Evolutionary conservation across 176 grass and related monocot genomes (phyloP).

Genomic region (Melocanna baccifera): DNA sequence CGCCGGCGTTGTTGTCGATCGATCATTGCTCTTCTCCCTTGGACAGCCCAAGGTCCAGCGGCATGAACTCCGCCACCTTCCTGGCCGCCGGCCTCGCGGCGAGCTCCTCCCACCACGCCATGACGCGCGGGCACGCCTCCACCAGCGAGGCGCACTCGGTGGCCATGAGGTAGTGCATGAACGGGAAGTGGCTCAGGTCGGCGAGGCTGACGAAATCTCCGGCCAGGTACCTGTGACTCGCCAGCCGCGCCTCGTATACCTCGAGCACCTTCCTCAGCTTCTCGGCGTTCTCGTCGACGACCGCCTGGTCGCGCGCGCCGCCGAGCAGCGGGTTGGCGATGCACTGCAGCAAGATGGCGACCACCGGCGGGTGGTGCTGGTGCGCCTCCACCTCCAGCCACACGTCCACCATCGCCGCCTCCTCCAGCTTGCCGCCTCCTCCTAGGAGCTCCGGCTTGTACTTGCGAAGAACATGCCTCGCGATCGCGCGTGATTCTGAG

Average conservation of each 20-base stretch:
- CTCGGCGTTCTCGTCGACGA: constrained; percentile 7
- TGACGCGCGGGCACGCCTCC: constrained; percentile 4
- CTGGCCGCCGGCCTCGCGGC: not conserved
- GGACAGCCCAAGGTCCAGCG: no score
- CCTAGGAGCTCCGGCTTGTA: not conserved
- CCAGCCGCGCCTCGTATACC: constrained; percentile 34
- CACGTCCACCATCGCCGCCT: constrained; percentile 6
- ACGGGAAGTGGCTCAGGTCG: constrained; percentile 36
- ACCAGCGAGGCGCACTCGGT: not conserved
- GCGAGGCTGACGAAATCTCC: constrained; percentile 43
- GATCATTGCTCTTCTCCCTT: no score
- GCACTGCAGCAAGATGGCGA: no score
- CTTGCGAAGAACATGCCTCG: constrained; percentile 16
- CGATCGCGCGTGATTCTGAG: constrained; percentile 28
- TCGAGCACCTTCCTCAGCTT: constrained; percentile 24
- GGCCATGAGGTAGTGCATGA: constrained; percentile 20
- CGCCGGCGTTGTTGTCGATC: no score
- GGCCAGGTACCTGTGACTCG: constrained; percentile 7
- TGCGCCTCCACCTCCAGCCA: constrained; percentile 42
- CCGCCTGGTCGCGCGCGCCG: constrained; percentile 8
- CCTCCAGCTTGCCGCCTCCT: not conserved
- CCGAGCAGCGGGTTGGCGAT: constrained; percentile 33
- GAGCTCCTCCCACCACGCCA: constrained; percentile 21
- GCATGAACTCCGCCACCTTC: not conserved
- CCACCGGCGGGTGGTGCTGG: constrained; percentile 16